A percentile compares a stretch with the other conserved stretches of the same genome.
These are phyloP conservation scores for Salvia hispanica DNA, from an alignment of 257 asterid genomes.

Conservation along the genomic window DNA sequence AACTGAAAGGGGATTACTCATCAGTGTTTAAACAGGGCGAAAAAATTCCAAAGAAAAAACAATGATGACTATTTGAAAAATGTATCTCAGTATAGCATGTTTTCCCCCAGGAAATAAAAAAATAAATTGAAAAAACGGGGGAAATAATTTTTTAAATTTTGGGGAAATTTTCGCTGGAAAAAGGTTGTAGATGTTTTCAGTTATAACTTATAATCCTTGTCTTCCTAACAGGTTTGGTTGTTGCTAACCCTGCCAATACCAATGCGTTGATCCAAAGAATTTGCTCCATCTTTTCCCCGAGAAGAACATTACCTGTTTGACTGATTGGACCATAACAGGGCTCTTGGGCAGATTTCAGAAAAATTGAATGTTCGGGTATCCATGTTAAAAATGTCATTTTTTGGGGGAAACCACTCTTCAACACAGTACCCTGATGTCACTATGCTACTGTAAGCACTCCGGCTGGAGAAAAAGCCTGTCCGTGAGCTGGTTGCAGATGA, in stretches of 20 bases:
- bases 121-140: too few species aligned
- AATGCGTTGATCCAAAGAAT: conserved; percentile 90
- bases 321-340: conserved; percentile 98
- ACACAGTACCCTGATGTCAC: conserved; percentile 94
- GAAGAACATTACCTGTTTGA: conserved; percentile 80
- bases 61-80: not conserved
- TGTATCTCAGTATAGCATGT: not conserved
- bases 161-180: not conserved
- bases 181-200: not conserved
- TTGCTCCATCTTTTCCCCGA: conserved; percentile 91
- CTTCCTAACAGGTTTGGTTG: conserved; percentile 77
- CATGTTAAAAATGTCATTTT: conserved; percentile 83
- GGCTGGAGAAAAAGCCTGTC: conserved; percentile 73
- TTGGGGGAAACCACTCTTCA: conserved; percentile 98
- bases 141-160: too few species aligned
- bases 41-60: not conserved
- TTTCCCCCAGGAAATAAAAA: not conserved
- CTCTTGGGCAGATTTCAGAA: conserved; percentile 93
- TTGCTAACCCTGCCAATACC: conserved; percentile 97
- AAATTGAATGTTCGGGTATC: conserved; percentile 76
- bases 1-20: conserved; percentile 72
- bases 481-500: conserved; percentile 79
- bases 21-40: not conserved
- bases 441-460: conserved; percentile 74
- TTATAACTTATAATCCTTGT: conserved; percentile 18